These are phyloP conservation scores for Spizellomyces sp. DNA, from an alignment of 192 early-diverging fungal species.

Conservation along the genomic window DNA sequence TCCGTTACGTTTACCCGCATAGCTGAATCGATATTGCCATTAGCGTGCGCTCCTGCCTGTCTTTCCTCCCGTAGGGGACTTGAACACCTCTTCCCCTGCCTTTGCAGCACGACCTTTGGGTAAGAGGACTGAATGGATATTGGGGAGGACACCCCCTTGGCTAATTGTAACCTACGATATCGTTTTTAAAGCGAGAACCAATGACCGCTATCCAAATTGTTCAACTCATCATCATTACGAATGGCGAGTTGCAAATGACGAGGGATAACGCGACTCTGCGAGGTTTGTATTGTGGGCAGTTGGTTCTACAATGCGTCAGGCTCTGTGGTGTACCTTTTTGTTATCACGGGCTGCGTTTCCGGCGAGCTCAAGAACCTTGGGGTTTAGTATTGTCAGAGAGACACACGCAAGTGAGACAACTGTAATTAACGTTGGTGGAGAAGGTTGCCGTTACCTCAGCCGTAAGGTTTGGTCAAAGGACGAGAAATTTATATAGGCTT, in stretches of 20 bases:
- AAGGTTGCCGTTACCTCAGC: slow-evolving; percentile 56
- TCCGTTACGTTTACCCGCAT: too few species aligned
- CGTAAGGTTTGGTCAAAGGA: slow-evolving; percentile 58
- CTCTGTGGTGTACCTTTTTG: slow-evolving; percentile 50
- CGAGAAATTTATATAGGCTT: not conserved
- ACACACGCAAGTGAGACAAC: too few species aligned
- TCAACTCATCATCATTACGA: slow-evolving; percentile 87
- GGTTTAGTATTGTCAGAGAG: too few species aligned
- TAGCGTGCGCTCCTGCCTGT: not conserved
- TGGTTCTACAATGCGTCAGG: not conserved
- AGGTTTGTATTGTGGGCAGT: slow-evolving; percentile 43
- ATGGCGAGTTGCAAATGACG: slow-evolving; percentile 84
- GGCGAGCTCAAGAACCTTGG: slow-evolving; percentile 77
- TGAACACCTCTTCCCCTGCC: not conserved
- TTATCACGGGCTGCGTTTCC: slow-evolving; percentile 88
- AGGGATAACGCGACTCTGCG: slow-evolving; percentile 70
- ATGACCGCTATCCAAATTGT: slow-evolving; percentile 57
- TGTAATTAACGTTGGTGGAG: too few species aligned
- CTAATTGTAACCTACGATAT: slow-evolving; percentile 70
- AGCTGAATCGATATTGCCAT: too few species aligned
- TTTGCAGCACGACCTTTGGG: slow-evolving; percentile 25
- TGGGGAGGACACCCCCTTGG: slow-evolving; percentile 58
- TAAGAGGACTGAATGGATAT: slow-evolving; percentile 29
- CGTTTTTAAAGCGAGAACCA: not conserved
- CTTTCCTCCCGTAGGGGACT: not conserved